These are phyloP conservation scores for Zasmidium angulare DNA, from an alignment of 2,329 filamentous ascomycete species.

Conservation along the genomic window DNA sequence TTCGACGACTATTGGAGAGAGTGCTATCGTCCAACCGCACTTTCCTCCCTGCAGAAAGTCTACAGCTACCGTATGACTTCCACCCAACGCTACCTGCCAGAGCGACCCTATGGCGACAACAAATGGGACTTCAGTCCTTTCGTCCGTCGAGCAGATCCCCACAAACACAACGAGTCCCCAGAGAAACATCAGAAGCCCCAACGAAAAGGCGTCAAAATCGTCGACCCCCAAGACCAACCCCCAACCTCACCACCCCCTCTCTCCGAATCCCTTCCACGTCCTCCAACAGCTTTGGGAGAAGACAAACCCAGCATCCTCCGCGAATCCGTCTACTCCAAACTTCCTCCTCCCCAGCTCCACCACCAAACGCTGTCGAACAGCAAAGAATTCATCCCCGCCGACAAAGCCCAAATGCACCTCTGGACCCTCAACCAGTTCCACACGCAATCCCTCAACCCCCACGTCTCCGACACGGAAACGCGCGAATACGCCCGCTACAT, in stretches of 20 bases:
- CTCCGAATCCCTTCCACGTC: conserved; percentile 10
- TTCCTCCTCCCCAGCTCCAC: conserved; percentile 1
- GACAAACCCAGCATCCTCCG: conserved; percentile 45
- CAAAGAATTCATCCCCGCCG: conserved; percentile 52
- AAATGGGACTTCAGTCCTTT: conserved; percentile 88
- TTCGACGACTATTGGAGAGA: conserved; percentile 98
- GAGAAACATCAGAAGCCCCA: conserved; percentile 61
- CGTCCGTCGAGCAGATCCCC: conserved; percentile 59
- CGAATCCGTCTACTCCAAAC: conserved; percentile 16
- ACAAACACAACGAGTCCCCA: conserved; percentile 51
- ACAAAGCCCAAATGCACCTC: conserved; percentile 80
- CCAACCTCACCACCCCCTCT: conserved; percentile 1
- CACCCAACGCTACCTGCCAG: conserved; percentile 77
- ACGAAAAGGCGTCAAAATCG: conserved; percentile 68
- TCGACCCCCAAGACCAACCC: conserved; percentile 53
- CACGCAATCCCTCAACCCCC: conserved; percentile 79
- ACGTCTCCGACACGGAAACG: conserved; percentile 71
- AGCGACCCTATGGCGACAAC: conserved; percentile 66
- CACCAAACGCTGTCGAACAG: conserved; percentile 10
- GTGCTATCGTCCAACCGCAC: conserved; percentile 84
- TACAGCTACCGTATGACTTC: conserved; percentile 88
- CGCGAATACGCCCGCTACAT: conserved; percentile 89
- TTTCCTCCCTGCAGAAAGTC: conserved; percentile 89
- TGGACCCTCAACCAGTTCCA: conserved; percentile 88
- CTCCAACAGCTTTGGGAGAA: conserved; percentile 14